Conservation (phyloP, 306 rosid genomes). For the Benincasa hispida region DNA sequence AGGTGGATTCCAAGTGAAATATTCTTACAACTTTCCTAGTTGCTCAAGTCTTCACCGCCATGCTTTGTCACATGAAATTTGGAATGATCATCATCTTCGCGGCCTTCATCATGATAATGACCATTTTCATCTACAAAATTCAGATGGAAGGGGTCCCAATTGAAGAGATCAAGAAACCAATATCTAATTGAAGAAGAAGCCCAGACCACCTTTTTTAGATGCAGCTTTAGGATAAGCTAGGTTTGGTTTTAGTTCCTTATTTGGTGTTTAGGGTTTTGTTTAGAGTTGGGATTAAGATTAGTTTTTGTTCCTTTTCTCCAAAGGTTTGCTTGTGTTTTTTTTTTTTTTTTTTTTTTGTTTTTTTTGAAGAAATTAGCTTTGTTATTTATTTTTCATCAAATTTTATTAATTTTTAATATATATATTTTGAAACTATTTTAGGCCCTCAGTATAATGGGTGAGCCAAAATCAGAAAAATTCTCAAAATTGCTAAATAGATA, state of each 20-base stretch:
- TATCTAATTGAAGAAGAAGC: conserved; percentile 13
- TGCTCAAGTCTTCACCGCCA: conserved; percentile 49
- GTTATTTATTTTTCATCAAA: too few species aligned
- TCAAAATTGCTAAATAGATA: too few species aligned
- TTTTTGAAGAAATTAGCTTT: too few species aligned
- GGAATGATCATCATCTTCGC: conserved; percentile 62
- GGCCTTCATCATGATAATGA: conserved; percentile 38
- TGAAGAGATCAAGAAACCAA: conserved; percentile 52
- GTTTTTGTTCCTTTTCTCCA: too few species aligned
- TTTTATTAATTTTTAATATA: too few species aligned
- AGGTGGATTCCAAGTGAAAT: conserved; percentile 80
- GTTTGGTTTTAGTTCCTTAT: too few species aligned
- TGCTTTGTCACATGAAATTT: conserved; percentile 63
- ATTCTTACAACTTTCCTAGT: conserved; percentile 45
- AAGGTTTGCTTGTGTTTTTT: too few species aligned
- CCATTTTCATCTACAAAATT: conserved; percentile 29
- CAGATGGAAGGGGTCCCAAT: conserved; percentile 63
- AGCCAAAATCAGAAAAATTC: too few species aligned
- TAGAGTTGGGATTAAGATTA: not conserved
- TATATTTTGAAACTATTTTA: too few species aligned
- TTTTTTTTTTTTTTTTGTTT: not conserved
- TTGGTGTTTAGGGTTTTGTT: too few species aligned
- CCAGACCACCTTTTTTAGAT: not conserved
- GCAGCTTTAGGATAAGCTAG: too few species aligned
- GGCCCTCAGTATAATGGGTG: too few species aligned